Conservation (phyloP, 2,329 filamentous ascomycete species). For the Monosporascus sp. region DNA sequence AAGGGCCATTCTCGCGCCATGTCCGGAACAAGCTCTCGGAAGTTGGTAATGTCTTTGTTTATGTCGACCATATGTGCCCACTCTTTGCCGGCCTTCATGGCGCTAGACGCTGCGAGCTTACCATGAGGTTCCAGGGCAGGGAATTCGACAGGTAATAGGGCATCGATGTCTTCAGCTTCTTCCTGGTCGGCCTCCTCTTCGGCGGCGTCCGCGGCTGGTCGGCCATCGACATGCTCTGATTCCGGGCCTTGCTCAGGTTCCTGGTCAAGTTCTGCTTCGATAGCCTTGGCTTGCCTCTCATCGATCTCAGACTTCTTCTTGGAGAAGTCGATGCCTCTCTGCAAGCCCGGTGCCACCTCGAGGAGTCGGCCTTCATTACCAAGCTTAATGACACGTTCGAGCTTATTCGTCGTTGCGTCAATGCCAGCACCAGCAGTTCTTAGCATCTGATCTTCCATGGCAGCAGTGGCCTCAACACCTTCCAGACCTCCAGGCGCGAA, state of each 20-base stretch:
- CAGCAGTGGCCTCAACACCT: constrained; percentile 77
- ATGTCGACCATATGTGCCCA: constrained; percentile 99
- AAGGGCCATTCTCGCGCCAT: constrained; percentile 97
- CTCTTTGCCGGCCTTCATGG: constrained; percentile 72
- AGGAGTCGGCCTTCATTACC: constrained; percentile 72
- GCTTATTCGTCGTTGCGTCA: constrained; percentile 45
- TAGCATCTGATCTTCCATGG: constrained; percentile 71
- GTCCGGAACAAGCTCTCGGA: constrained; percentile 85
- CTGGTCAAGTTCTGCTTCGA: constrained; percentile 44
- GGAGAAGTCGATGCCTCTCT: constrained; percentile 68
- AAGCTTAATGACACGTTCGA: constrained; percentile 85
- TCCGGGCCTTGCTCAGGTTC: constrained; percentile 35
- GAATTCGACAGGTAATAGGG: constrained; percentile 85
- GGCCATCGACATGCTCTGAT: constrained; percentile 26
- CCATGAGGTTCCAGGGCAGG: constrained; percentile 82
- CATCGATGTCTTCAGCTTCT: constrained; percentile 67
- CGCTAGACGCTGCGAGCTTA: constrained; percentile 64
- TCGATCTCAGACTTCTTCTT: constrained; percentile 53
- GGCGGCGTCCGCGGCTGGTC: constrained; percentile 14
- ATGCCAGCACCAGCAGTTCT: constrained; percentile 40
- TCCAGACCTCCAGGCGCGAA: constrained; percentile 90
- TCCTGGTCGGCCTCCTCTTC: constrained; percentile 34
- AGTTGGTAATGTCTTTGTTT: constrained; percentile 89
- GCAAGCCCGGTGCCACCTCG: constrained; percentile 75
- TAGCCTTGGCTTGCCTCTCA: constrained; percentile 59